Evolutionary conservation across 2,329 filamentous ascomycete genomes (phyloP).

Genomic region (Alternaria incomplexa): DNA sequence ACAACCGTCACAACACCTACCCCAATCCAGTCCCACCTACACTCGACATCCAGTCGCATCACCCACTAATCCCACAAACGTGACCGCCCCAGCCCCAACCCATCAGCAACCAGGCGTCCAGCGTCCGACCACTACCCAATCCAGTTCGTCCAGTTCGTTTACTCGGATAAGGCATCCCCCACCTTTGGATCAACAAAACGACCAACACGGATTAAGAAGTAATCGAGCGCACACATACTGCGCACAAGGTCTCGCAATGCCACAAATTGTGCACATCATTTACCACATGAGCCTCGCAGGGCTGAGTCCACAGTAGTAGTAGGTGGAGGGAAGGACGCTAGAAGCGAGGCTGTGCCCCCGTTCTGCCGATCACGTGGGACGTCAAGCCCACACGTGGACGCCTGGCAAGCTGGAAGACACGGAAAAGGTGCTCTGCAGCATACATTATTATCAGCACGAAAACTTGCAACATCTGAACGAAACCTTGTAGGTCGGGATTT

Average conservation of each 20-base stretch:
- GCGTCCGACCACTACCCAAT: background rate
- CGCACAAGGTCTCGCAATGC: background rate
- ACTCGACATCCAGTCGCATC: background rate
- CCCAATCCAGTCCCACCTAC: background rate
- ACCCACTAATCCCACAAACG: background rate
- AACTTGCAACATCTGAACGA: no score
- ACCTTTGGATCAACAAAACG: background rate
- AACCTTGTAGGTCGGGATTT: no score
- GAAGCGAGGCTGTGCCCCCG: background rate
- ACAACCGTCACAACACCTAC: background rate
- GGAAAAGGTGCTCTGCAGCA: no score
- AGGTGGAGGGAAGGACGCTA: background rate
- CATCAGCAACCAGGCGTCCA: background rate
- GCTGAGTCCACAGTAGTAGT: background rate
- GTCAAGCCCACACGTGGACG: background rate
- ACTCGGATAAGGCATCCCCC: background rate
- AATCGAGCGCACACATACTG: background rate
- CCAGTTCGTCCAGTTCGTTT: background rate
- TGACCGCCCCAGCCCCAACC: background rate
- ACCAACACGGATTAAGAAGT: background rate
- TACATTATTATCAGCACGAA: no score
- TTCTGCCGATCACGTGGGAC: background rate
- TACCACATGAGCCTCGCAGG: background rate
- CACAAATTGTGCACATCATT: background rate
- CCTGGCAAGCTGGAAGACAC: no score